Conservation (phyloP, 1,139 yeast species). For the Entelexis paramagnoliae region DNA sequence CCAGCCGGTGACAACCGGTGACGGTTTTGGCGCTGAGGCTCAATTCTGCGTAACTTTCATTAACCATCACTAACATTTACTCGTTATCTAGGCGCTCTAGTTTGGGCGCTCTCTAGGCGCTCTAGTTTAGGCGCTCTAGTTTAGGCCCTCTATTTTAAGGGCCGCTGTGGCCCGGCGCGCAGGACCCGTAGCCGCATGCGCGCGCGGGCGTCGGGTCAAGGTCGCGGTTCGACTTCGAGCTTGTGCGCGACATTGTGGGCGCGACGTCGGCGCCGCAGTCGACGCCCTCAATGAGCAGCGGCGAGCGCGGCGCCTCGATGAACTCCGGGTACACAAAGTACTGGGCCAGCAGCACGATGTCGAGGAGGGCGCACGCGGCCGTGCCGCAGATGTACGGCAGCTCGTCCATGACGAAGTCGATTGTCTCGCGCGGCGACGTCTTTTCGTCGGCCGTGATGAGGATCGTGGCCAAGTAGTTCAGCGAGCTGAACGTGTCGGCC, state of each 20-base stretch:
- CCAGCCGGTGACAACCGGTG: no score
- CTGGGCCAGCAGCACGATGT: conserved; percentile 62
- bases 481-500: conserved; percentile 64
- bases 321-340: conserved; percentile 24
- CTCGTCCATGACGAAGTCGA: conserved; percentile 50
- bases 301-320: conserved; percentile 1
- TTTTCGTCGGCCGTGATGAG: conserved; percentile 40
- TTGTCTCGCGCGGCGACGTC: conserved; percentile 46
- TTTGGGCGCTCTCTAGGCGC: no score
- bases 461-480: conserved; percentile 63
- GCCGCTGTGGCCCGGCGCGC: neutral
- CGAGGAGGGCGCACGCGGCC: conserved; percentile 68
- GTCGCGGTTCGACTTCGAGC: neutral
- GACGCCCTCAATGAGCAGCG: neutral
- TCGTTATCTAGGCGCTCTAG: no score
- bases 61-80: no score
- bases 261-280: neutral
- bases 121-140: neutral
- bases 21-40: no score
- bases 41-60: no score
- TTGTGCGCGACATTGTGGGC: neutral
- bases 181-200: neutral
- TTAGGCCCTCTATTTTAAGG: neutral
- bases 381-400: conserved; percentile 76
- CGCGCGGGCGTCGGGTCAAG: neutral